Conservation (phyloP, 305 asterid genomes). For the Fraxinus sp. region DNA sequence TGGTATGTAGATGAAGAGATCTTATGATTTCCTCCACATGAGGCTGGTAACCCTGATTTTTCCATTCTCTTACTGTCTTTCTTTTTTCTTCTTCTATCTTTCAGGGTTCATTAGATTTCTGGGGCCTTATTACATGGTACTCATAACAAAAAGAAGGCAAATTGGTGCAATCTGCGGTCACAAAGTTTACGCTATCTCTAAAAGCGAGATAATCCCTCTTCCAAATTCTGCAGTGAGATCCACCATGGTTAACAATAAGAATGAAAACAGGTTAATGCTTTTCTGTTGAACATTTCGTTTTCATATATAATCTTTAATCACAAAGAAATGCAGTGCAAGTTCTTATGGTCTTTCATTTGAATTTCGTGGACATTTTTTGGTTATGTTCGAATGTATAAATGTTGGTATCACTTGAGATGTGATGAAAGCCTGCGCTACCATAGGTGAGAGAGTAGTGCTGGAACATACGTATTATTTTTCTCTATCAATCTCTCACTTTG, state of each 20-base stretch:
- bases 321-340: not conserved
- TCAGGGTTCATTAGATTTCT: slow-evolving; percentile 86
- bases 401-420: not conserved
- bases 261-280: slow-evolving; percentile 73
- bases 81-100: slow-evolving; percentile 18
- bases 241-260: slow-evolving; percentile 52
- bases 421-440: not conserved
- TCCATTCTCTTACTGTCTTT: slow-evolving; percentile 7
- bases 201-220: slow-evolving; percentile 79
- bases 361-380: not conserved
- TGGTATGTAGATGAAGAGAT: slow-evolving; percentile 50
- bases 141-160: slow-evolving; percentile 86
- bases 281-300: slow-evolving; percentile 23
- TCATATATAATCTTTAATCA: not conserved
- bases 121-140: slow-evolving; percentile 95
- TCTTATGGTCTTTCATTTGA: not conserved
- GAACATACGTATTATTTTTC: not conserved
- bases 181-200: slow-evolving; percentile 73
- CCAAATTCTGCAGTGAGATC: slow-evolving; percentile 66
- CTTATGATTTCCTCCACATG: slow-evolving; percentile 9
- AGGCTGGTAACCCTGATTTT: slow-evolving; percentile 15
- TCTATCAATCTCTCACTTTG: not conserved
- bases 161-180: slow-evolving; percentile 91
- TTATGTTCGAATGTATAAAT: not conserved
- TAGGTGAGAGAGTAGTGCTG: not conserved